Conservation (phyloP, 495 filamentous ascomycete genomes). For the Astrothelium macrocarpum region DNA sequence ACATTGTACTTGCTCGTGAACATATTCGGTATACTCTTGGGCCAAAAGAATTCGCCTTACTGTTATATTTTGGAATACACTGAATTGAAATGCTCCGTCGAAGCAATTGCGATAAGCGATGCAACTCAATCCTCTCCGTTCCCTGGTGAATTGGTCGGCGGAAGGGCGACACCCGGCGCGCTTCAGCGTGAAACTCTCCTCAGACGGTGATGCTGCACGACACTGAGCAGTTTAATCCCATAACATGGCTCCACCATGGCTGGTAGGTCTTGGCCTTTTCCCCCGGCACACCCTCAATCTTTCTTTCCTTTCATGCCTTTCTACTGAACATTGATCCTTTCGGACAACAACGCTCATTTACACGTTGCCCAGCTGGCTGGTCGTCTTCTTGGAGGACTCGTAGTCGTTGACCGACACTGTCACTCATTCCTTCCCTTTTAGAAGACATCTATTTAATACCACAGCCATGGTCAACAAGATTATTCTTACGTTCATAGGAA, state of each 20-base stretch:
- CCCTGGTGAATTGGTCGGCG: no score
- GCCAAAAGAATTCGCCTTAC: no score
- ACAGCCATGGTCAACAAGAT: conserved; percentile 25
- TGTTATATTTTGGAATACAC: no score
- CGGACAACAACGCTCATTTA: conserved; percentile 8
- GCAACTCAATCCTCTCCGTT: neutral
- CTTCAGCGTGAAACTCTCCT: conserved; percentile 4
- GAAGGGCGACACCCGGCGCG: neutral
- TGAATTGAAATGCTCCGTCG: neutral
- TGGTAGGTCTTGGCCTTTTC: conserved; percentile 6
- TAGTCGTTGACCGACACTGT: conserved; percentile 6
- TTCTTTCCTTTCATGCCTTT: neutral
- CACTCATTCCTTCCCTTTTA: conserved; percentile 3
- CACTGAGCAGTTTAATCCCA: neutral
- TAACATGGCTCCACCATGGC: conserved; percentile 7
- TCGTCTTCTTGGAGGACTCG: conserved; percentile 13
- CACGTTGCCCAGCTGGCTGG: conserved; percentile 41
- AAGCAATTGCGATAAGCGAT: neutral
- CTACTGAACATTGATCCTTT: neutral
- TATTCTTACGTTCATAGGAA: conserved; percentile 22
- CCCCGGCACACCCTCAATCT: neutral
- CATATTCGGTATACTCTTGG: no score
- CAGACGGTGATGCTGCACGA: conserved; percentile 3
- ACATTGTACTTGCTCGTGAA: neutral
- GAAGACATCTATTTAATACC: conserved; percentile 3